Conservation (phyloP, 129 eudicot genomes). For the Silybum marianum region DNA sequence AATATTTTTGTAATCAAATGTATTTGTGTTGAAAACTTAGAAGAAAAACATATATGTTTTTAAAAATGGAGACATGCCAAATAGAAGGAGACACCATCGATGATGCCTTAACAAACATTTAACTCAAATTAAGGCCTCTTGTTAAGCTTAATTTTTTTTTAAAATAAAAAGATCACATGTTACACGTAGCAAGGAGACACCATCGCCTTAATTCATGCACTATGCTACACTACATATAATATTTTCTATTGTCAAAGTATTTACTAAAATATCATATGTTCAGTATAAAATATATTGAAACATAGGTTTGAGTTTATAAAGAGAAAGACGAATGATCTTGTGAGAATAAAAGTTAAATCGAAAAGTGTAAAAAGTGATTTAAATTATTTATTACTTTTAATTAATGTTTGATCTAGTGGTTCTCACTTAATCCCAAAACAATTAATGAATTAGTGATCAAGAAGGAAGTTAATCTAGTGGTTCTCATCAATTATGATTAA, state of each 20-base stretch:
- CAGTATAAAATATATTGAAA: not conserved
- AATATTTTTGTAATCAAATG: not conserved
- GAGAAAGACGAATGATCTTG: too few relatives aligned
- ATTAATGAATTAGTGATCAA: too few relatives aligned
- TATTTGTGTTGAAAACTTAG: not conserved
- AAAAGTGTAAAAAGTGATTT: too few relatives aligned
- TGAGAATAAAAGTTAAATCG: too few relatives aligned
- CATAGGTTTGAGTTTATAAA: not conserved
- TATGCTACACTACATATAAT: not conserved
- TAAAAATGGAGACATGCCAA: constrained; percentile 15
- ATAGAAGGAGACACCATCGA: constrained; percentile 22
- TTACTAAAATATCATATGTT: not conserved
- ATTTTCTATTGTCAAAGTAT: not conserved
- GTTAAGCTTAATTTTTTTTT: constrained; percentile 17
- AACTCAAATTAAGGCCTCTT: constrained; percentile 21
- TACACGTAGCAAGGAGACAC: constrained; percentile 27
- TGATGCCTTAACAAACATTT: constrained; percentile 28
- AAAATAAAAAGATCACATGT: constrained; percentile 1
- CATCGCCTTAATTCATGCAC: constrained; percentile 25
- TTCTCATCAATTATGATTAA: too few relatives aligned
- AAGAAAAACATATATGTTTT: not conserved
- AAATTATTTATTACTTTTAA: too few relatives aligned
- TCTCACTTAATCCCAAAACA: too few relatives aligned
- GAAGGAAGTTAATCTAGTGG: too few relatives aligned
- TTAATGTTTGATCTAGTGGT: too few relatives aligned